Base-by-base conservation (phyloP, 345 rosid genomes). In the Populus euphratica region DNA sequence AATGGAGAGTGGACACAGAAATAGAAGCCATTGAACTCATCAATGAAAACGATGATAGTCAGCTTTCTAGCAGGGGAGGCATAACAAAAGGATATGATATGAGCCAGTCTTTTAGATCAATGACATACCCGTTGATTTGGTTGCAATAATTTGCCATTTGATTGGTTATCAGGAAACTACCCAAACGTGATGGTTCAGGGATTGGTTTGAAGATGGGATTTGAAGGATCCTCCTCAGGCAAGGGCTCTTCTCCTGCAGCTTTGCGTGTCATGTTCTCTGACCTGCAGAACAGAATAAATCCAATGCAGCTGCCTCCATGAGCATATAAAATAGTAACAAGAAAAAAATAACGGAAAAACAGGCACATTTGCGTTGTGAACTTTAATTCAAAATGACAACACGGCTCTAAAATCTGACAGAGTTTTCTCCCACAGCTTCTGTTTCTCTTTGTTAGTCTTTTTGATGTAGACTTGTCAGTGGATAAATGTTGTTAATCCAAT, bases 151-250 rank as follows among this genome's bases (percentile, higher is more conserved):
- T 94, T 62, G 97, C 72, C 69, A 94, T 88, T 81, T 92, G 98
- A 86, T 96, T 96, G 78, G 98, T 88, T 80, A 92, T 84, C 44
- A 96, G 98, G 81, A 96, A 96, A 87, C 98, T 91, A 84, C 92
- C 99, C 86, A 96, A 82, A 47, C 97, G 94, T 20, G 99, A 86
- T 56, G 99, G 99, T 78, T 96, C 99, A 43, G 92, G 94, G 54
- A 91, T 86, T 29, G 97, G 90, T 87, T 96, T 96, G 73, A 96
- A 96, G 65, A 92, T 82, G 23, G 99, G 93, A 86, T 96, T 96
- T 66, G 92, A 76, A 25, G 97, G 97, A 88, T 96, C 99, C 83
- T 96, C 99, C 88, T 96, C 99, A 1, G 98, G 97, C 73, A 96
- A 85, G 72, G 94, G 90, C 82, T 94, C 99, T 76, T 94, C 99